These are phyloP conservation scores for Rubus parviflorus DNA, from an alignment of 306 rosid species.

Conservation along the genomic window DNA sequence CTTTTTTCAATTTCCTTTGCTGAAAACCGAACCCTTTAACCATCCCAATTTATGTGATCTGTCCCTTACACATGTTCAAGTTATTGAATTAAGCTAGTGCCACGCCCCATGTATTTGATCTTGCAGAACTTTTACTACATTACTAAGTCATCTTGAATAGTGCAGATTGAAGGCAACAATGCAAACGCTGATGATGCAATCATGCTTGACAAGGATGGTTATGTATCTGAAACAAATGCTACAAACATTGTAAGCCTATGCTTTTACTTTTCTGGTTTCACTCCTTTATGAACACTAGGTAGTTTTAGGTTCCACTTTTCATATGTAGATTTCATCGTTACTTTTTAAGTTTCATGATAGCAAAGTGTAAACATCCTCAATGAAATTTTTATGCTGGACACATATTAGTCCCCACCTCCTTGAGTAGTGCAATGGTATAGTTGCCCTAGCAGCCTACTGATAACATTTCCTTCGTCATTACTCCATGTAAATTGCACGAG, in stretches of 20 bases:
- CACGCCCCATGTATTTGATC: conserved; percentile 3
- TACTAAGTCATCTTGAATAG: conserved; percentile 23
- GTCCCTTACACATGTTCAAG: not conserved
- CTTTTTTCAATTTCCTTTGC: not conserved
- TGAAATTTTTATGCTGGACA: not conserved
- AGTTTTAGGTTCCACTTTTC: not conserved
- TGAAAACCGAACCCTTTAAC: not conserved
- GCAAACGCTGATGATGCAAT: conserved; percentile 80
- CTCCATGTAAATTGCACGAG: not conserved
- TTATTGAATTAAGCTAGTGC: not conserved
- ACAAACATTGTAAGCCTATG: conserved; percentile 69
- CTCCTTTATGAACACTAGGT: not conserved
- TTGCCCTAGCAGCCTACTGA: not conserved
- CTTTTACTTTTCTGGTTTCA: conserved; percentile 18
- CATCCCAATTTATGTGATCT: not conserved
- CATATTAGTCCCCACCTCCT: not conserved
- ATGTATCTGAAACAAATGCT: conserved; percentile 85
- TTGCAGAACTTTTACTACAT: conserved; percentile 13
- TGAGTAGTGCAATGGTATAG: not conserved
- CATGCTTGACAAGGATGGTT: conserved; percentile 90
- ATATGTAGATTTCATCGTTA: not conserved
- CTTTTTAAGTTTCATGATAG: not conserved
- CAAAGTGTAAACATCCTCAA: not conserved
- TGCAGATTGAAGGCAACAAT: conserved; percentile 88
- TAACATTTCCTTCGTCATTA: not conserved